Percentiles rank a stretch among this genome's conserved stretches.
Conservation (phyloP, 2,329 filamentous ascomycete species). For the Dothistroma pini region DNA sequence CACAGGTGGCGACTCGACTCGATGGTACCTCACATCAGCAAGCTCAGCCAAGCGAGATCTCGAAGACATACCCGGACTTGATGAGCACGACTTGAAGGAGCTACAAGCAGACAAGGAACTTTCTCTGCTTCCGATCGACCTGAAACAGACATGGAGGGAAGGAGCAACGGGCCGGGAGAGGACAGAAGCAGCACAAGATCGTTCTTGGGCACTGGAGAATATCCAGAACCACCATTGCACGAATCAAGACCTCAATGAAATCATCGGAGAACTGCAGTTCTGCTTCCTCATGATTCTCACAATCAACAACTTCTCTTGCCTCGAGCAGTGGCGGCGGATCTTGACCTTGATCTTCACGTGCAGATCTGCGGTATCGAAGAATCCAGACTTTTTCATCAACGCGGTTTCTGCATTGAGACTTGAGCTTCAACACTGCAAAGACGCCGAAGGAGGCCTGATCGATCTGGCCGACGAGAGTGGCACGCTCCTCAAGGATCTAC, state of each 20-base stretch:
- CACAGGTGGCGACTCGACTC: constrained; percentile 43
- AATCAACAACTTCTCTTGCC: constrained; percentile 62
- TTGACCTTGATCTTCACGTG: constrained; percentile 57
- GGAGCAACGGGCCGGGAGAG: constrained; percentile 60
- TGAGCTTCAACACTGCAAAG: constrained; percentile 55
- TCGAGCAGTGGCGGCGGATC: constrained; percentile 63
- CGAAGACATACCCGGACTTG: constrained; percentile 59
- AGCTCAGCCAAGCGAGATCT: constrained; percentile 55
- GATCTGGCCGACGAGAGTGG: constrained; percentile 54
- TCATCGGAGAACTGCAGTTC: constrained; percentile 60
- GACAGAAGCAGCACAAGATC: constrained; percentile 60
- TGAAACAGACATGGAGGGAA: constrained; percentile 60
- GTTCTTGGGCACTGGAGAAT: constrained; percentile 58
- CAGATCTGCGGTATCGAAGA: constrained; percentile 47
- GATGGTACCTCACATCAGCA: constrained; percentile 57
- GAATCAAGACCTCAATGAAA: constrained; percentile 27
- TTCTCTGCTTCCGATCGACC: constrained; percentile 55
- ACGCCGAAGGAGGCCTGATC: constrained; percentile 60
- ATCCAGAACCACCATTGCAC: constrained; percentile 45
- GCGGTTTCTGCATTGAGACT: constrained; percentile 48
- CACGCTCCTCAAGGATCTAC: constrained; percentile 49
- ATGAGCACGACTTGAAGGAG: constrained; percentile 28
- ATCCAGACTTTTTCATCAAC: constrained; percentile 51
- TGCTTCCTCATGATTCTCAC: constrained; percentile 61
- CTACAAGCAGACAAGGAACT: constrained; percentile 45